Conservation (phyloP, 495 filamentous ascomycete species). For the Barbatosphaeria neglecta region DNA sequence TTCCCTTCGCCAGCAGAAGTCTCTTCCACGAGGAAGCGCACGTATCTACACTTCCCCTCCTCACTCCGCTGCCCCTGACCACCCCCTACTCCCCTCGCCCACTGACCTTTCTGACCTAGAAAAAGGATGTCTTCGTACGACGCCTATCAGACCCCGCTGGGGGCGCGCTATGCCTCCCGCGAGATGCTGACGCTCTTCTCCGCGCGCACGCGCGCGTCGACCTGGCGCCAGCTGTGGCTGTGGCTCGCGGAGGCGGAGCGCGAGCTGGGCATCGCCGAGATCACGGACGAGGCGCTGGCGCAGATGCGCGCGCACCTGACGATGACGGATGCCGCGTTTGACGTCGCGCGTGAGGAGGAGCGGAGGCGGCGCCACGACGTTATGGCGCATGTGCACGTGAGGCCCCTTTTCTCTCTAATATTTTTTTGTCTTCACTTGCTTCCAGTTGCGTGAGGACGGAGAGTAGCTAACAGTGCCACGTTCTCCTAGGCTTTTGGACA, state of each 20-base stretch:
- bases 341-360: constrained; percentile 66
- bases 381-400: neutral
- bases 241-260: constrained; percentile 75
- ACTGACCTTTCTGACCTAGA: too few species aligned
- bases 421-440: constrained; percentile 13
- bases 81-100: too few species aligned
- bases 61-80: too few species aligned
- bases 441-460: too few species aligned
- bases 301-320: constrained; percentile 62
- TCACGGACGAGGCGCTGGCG: constrained; percentile 57
- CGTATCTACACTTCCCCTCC: too few species aligned
- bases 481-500: constrained; percentile 53
- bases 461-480: neutral
- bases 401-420: neutral
- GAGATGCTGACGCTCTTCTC: constrained; percentile 59
- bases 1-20: too few species aligned
- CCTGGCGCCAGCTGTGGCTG: constrained; percentile 73
- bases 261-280: constrained; percentile 49
- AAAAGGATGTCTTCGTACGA: constrained; percentile 51
- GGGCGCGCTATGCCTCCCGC: constrained; percentile 55
- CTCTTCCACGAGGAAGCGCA: too few species aligned
- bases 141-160: constrained; percentile 61
- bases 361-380: constrained; percentile 11
- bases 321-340: constrained; percentile 73
- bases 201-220: constrained; percentile 55